Base-by-base conservation (phyloP, 306 rosid species). In the Dalbergia cochinchinensis region DNA sequence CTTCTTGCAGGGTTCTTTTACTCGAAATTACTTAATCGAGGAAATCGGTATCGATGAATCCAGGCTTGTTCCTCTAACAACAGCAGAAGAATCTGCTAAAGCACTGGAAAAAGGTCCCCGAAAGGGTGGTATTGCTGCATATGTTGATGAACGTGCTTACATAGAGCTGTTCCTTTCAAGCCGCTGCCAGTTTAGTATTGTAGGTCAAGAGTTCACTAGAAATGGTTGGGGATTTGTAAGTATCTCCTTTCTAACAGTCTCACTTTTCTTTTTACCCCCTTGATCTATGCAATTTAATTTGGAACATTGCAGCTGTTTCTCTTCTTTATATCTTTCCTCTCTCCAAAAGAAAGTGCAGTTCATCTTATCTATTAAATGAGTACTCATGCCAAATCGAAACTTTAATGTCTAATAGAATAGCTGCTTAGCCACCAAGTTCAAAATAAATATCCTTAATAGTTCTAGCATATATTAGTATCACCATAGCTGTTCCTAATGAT, bases 151-250 rank as follows among this genome's bases (percentile, higher is more conserved):
- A 87, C 97, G 94, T 54, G 94, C 99, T 55, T 96, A 83, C 84
- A 79, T 89, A 22, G 98, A 96, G 86, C 85, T 93, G 65, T 96
- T 96, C 91, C 99, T 96, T 81, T 88, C 99, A 26, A 88, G 89
- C 65, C 88, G 85, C 39, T 96, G 99, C 47, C 92, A 85, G 19
- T 90, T 87, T 85, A 86, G 89, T 53, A 66, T 93, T 64, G 87
- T 96, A 14, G 99, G 99, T 78, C 98, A 89, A 70, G 96, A 96
- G 85, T 96, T 96, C 90, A 93, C 98, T 77, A 85, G 89, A 90
- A 89, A 91, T 45, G 97, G 98, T 11, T 96, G 99, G 99, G 99
- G 99, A 87, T 92, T 91, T 86, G 99, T 96, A 85, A 96, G 99
- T 91, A 74, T 78, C 76, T 82, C 65, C 53, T 69, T 68, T 47